Evolutionary conservation across 441 rosid species (phyloP).

Genomic region (Gossypium lobatum): DNA sequence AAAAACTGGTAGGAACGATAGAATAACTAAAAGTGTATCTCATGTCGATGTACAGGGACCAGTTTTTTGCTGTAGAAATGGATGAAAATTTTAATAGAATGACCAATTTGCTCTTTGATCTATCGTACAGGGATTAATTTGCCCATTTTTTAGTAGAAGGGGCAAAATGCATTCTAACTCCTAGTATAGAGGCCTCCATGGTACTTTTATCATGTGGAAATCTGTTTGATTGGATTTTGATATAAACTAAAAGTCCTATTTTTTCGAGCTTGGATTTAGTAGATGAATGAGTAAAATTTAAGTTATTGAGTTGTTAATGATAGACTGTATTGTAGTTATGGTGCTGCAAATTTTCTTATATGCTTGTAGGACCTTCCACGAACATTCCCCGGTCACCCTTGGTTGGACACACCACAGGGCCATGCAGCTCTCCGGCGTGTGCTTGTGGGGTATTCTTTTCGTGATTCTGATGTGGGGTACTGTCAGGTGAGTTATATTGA

Average conservation of each 20-base stretch:
- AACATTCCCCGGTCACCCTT: slow-evolving; percentile 51
- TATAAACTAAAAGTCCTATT: not conserved
- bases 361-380: slow-evolving; percentile 55
- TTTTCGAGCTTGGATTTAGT: not conserved
- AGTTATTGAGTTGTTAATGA: not conserved
- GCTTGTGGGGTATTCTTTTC: slow-evolving; percentile 90
- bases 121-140: no score
- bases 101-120: no score
- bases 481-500: slow-evolving; percentile 62
- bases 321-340: not conserved
- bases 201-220: no score
- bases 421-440: slow-evolving; percentile 86
- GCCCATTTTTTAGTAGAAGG: no score
- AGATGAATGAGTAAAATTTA: not conserved
- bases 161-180: no score
- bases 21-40: no score
- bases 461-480: slow-evolving; percentile 99
- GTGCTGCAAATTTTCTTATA: not conserved
- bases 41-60: no score
- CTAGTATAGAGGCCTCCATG: no score
- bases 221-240: not conserved
- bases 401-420: slow-evolving; percentile 97
- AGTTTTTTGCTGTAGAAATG: no score
- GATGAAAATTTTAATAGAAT: no score
- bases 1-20: no score